phyloP scores from a whole-genome alignment of 2,329 filamentous ascomycete species.

The Hypoxylon sp. region DNA sequence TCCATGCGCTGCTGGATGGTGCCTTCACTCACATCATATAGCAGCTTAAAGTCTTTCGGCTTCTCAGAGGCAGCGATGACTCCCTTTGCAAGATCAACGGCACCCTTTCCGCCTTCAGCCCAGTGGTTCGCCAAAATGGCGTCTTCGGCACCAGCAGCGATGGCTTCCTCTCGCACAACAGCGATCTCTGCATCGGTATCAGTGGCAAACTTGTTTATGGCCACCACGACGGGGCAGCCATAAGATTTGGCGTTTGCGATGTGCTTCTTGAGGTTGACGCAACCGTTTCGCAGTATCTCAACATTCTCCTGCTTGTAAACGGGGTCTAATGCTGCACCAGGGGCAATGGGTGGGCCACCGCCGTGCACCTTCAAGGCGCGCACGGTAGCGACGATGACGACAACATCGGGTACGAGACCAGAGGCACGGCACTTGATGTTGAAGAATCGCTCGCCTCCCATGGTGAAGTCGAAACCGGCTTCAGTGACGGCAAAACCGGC shows the following conservation, averaged over 20 bases:
- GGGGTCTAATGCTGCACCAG: constrained; percentile 84
- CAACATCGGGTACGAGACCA: constrained; percentile 90
- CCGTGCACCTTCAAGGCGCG: constrained; percentile 97
- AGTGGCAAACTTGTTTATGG: constrained; percentile 95
- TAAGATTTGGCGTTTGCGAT: constrained; percentile 90
- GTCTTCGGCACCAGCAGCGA: constrained; percentile 92
- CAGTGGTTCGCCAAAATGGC: constrained; percentile 96
- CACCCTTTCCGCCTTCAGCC: constrained; percentile 93
- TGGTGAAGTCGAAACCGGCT: constrained; percentile 98
- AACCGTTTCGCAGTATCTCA: constrained; percentile 88
- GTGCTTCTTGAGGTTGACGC: constrained; percentile 95
- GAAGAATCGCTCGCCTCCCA: constrained; percentile 99
- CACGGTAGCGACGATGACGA: constrained; percentile 95
- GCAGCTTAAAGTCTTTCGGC: constrained; percentile 86
- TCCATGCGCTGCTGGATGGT: constrained; percentile 91
- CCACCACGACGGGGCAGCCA: constrained; percentile 93
- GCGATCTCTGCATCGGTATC: constrained; percentile 94
- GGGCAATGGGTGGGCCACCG: constrained; percentile 91
- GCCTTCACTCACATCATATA: constrained; percentile 81
- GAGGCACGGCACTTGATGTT: constrained; percentile 99
- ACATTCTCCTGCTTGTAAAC: constrained; percentile 95
- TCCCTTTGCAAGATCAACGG: constrained; percentile 86
- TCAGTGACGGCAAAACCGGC: constrained; percentile 96
- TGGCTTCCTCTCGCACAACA: constrained; percentile 88
- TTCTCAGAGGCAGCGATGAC: constrained; percentile 86